These are phyloP conservation scores for Herpotrichia juniperi DNA, from an alignment of 2,329 filamentous ascomycete genomes.

Conservation along the genomic window DNA sequence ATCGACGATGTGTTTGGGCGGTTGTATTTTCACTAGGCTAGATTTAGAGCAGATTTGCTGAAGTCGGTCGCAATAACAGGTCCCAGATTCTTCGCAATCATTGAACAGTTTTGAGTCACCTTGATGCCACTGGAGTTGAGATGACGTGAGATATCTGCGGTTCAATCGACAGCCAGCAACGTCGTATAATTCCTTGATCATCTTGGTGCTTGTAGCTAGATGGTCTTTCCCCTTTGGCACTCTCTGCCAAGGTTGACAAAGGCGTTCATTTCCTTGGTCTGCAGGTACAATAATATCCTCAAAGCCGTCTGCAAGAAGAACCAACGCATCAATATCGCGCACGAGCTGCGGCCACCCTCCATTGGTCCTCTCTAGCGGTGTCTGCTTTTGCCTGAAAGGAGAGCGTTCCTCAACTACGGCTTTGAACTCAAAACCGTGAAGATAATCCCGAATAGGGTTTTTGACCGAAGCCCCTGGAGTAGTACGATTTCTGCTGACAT, in stretches of 20 bases:
- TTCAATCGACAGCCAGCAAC: slow-evolving; percentile 18
- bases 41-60: slow-evolving; percentile 17
- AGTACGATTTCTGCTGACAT: slow-evolving; percentile 10
- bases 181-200: slow-evolving; percentile 17
- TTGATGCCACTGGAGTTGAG: slow-evolving; percentile 21
- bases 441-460: not conserved
- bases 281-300: slow-evolving; percentile 18
- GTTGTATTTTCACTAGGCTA: slow-evolving; percentile 3
- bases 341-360: slow-evolving; percentile 21
- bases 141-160: slow-evolving; percentile 18
- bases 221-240: slow-evolving; percentile 18
- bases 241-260: slow-evolving; percentile 16
- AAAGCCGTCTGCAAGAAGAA: slow-evolving; percentile 24
- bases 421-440: slow-evolving; percentile 22
- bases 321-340: slow-evolving; percentile 21
- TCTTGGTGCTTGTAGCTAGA: slow-evolving; percentile 15
- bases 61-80: slow-evolving; percentile 16
- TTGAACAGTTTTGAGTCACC: slow-evolving; percentile 16
- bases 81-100: slow-evolving; percentile 4
- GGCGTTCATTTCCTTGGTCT: not conserved
- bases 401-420: slow-evolving; percentile 20
- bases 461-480: slow-evolving; percentile 10
- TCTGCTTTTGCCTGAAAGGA: slow-evolving; percentile 15
- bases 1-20: slow-evolving; percentile 11
- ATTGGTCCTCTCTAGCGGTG: slow-evolving; percentile 10